These are phyloP conservation scores for Acacia acuminata DNA, from an alignment of 306 rosid genomes.

Conservation along the genomic window DNA sequence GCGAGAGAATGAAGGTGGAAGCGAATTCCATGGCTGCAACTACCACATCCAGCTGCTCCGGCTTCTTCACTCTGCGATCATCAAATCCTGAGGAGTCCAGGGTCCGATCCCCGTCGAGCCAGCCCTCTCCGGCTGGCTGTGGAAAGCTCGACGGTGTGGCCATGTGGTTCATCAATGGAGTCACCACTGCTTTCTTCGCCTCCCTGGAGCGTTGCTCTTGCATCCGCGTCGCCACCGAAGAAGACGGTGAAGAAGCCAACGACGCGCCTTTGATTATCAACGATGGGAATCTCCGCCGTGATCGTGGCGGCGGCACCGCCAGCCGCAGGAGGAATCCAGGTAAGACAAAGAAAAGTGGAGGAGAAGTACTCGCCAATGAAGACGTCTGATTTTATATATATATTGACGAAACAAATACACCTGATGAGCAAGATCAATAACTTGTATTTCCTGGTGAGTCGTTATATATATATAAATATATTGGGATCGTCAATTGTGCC, in stretches of 20 bases:
- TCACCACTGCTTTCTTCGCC: constrained; percentile 66
- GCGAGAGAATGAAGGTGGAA: constrained; percentile 9
- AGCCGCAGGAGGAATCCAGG: constrained; percentile 51
- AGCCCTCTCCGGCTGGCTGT: constrained; percentile 42
- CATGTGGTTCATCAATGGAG: constrained; percentile 75
- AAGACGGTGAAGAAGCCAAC: constrained; percentile 58
- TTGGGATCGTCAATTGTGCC: constrained; percentile 27
- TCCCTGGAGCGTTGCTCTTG: constrained; percentile 75
- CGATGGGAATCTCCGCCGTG: constrained; percentile 62
- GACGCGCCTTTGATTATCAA: constrained; percentile 71
- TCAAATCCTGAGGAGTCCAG: constrained; percentile 42
- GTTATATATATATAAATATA: constrained; percentile 1
- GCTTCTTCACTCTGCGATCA: constrained; percentile 59
- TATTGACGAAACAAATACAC: neutral
- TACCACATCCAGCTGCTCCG: constrained; percentile 48
- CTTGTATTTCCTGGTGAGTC: constrained; percentile 41
- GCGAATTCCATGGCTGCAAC: constrained; percentile 63
- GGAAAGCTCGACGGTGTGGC: constrained; percentile 72
- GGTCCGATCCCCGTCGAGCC: constrained; percentile 36
- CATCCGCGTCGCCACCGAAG: constrained; percentile 71
- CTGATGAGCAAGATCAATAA: constrained; percentile 13
- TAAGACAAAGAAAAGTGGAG: constrained; percentile 51
- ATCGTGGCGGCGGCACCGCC: constrained; percentile 25
- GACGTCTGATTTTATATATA: constrained; percentile 2
- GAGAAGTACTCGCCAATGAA: neutral